Base-by-base conservation (phyloP, 495 filamentous ascomycete species). In the Umbilicaria muhlenbergii region DNA sequence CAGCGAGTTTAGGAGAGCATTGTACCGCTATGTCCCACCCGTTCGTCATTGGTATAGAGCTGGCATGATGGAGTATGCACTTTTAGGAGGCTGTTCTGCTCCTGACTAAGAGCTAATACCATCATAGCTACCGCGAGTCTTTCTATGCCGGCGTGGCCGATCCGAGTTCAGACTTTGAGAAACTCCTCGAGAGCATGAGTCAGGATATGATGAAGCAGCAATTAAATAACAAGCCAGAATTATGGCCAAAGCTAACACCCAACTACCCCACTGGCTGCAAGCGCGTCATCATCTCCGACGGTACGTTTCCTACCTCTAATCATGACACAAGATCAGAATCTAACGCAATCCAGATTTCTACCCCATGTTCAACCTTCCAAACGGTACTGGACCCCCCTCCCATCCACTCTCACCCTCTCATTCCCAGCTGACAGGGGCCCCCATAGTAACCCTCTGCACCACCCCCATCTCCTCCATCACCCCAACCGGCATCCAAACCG, bases 221-320 rank as follows among this genome's bases (percentile, higher is more conserved):
- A 18, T 42, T 73, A 16, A 44, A 60, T 0, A 43, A 65, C 36
- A 59, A 63, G 16, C 63, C 63, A 0, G 64, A 73, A 11, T 42
- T 74, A 24, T 69, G 72, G 63, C 58, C 66, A 32, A 59, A 55
- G 32, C 53, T 75, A 41, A 64, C 60, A 3, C 70, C 70, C 3
- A 59, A 66, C 8, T 76, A 73, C 52, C 43, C 61, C 0, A 58
- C 63, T 0, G 71, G 73, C 0, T 77, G 71, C 47, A 77, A 74
- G 54, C 47, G 73, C 7, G 44, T 73, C 14, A 64, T 75, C 40
- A 58, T 72, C 15, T 53, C 56, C 3, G 72, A 75, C 53, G 24
- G 24, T 28, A 28, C 4, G 24, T 28, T 28, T 28, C 24, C 24
- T 10, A 1, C 5, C 24, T 6, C 8, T 3, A 10, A 28, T 28